phyloP scores from a whole-genome alignment of 768 basidiomycete species.

The Phaffia tasmanica region DNA sequence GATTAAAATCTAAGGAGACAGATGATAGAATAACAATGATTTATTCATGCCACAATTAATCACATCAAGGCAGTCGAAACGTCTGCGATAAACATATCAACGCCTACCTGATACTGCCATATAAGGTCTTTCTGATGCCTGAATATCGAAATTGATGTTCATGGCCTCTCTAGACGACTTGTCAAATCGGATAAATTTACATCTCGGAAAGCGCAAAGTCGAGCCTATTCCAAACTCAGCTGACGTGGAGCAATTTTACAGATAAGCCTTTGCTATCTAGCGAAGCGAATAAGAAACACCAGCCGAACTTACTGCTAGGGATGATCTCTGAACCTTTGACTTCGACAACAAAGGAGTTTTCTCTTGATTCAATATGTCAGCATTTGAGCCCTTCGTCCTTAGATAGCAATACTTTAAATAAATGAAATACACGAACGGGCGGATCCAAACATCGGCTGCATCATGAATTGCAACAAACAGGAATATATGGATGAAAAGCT shows the following conservation, averaged over 20 bases:
- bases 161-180: constrained; percentile 34
- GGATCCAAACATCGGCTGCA: constrained; percentile 66
- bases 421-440: constrained; percentile 43
- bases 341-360: constrained; percentile 81
- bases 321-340: constrained; percentile 90
- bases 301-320: constrained; percentile 47
- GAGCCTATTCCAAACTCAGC: constrained; percentile 74
- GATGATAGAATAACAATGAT: no score
- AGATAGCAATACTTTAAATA: constrained; percentile 5
- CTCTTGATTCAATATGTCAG: neutral
- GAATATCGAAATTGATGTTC: neutral
- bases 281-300: neutral
- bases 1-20: no score
- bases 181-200: constrained; percentile 67
- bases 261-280: neutral
- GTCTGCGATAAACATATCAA: no score
- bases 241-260: constrained; percentile 30
- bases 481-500: neutral
- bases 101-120: no score
- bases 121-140: no score
- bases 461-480: neutral
- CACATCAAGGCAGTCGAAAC: no score
- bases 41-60: no score
- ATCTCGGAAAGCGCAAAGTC: constrained; percentile 92
- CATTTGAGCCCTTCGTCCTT: neutral